phyloP scores from a whole-genome alignment of 2,329 filamentous ascomycete species.

The Metarhizium album region DNA sequence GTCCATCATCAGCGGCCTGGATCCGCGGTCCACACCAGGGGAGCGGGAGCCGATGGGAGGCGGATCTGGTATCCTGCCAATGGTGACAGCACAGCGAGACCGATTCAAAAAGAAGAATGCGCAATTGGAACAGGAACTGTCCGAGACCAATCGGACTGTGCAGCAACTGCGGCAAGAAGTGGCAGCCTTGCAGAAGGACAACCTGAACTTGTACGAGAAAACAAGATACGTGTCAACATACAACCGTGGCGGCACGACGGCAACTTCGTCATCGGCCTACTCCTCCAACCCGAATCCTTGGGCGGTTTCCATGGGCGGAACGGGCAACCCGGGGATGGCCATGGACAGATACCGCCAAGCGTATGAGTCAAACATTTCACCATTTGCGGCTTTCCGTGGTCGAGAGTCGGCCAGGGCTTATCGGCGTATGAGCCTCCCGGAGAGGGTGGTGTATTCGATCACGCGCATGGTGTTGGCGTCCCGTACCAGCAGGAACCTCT shows the following conservation, averaged over 20 bases:
- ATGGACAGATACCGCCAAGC: conserved; percentile 81
- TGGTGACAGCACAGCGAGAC: conserved; percentile 96
- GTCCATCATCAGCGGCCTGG: conserved; percentile 96
- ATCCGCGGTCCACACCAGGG: conserved; percentile 44
- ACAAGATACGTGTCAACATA: conserved; percentile 93
- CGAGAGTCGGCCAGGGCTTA: conserved; percentile 84
- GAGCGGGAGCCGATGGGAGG: conserved; percentile 56
- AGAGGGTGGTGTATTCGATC: conserved; percentile 80
- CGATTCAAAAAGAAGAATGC: conserved; percentile 94
- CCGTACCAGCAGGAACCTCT: conserved; percentile 81
- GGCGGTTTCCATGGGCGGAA: conserved; percentile 49
- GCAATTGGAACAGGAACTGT: conserved; percentile 82
- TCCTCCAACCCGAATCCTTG: conserved; percentile 65
- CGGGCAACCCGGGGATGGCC: conserved; percentile 49
- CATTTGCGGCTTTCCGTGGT: conserved; percentile 92
- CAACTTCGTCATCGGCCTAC: conserved; percentile 55
- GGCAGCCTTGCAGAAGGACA: conserved; percentile 87
- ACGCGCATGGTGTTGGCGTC: conserved; percentile 87
- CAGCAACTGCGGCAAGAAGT: conserved; percentile 85
- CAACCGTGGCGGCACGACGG: conserved; percentile 55
- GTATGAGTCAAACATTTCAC: conserved; percentile 91
- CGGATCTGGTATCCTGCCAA: conserved; percentile 83
- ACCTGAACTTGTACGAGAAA: conserved; percentile 93
- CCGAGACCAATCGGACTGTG: conserved; percentile 70
- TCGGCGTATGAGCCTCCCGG: conserved; percentile 84